Evolutionary conservation across 2,329 filamentous ascomycete species (phyloP), one percentile per base, ranked within the genome.

Genomic region (Venturia nashicola): DNA sequence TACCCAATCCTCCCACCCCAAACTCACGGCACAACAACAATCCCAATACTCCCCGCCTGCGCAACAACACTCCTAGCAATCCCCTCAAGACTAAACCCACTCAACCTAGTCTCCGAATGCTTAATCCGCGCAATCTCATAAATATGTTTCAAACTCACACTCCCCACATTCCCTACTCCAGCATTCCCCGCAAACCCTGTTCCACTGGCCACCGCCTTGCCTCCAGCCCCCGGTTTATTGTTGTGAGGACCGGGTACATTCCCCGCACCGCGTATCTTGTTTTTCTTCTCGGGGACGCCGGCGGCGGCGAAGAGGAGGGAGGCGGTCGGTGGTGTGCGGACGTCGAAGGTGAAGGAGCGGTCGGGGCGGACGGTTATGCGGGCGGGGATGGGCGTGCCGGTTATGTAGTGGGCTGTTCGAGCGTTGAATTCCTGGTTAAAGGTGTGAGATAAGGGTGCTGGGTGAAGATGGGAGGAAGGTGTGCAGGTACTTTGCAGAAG

Each of bases 101-200:
- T 72, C 68, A 81, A 67, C 64, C 79, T 70, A 48, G 70, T 71
- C 75, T 81, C 79, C 2, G 69, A 68, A 63, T 76, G 88, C 83
- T 99, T 99, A 72, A 99, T 95, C 81, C 90, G 92, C 68, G 94
- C 94, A 76, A 99, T 97, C 79, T 97, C 93, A 77, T 91, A 97
- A 27, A 99, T 80, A 77, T 99, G 94, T 81, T 99, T 99, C 71
- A 99, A 78, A 71, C 88, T 94, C 64, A 99, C 83, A 3, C 84
- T 88, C 65, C 93, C 94, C n/a, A 96, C 84, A 8, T 79, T 85
- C 69, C 96, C 90, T 66, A 87, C 81, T 0, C 87, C 89, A 0
- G 90, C 88, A 64, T 86, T 88, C 42, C 71, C 75, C 59, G 73
- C 73, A 42, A 66, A 69, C 44, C 62, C 71, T 43, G 70, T 62